These are phyloP conservation scores for Phytophthora idaei DNA, from an alignment of 352 stramenopile species.

Conservation along the genomic window DNA sequence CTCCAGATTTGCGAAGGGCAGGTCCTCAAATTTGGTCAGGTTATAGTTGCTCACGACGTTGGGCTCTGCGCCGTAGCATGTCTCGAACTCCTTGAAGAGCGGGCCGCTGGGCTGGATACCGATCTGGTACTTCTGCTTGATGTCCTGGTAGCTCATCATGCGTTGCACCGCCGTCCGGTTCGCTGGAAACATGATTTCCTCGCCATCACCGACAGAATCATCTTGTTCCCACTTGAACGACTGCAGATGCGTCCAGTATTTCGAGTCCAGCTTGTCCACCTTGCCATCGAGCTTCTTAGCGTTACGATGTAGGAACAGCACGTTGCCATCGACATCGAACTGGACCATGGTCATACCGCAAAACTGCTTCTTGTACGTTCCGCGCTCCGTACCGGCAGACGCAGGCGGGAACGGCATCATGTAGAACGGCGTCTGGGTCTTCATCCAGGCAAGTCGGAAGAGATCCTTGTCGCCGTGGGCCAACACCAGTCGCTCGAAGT, in stretches of 20 bases:
- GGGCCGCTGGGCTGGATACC: constrained; percentile 46
- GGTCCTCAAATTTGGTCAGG: constrained; percentile 43
- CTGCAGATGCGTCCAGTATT: constrained; percentile 54
- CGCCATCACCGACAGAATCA: constrained; percentile 1
- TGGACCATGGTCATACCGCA: constrained; percentile 84
- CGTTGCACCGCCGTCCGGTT: constrained; percentile 30
- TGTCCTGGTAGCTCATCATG: constrained; percentile 50
- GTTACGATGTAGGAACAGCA: constrained; percentile 80
- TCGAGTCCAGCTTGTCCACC: constrained; percentile 41
- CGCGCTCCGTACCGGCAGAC: constrained; percentile 41
- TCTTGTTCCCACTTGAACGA: constrained; percentile 45
- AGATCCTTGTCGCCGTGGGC: constrained; percentile 83
- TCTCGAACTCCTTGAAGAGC: constrained; percentile 58
- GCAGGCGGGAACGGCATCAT: constrained; percentile 66
- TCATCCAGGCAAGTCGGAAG: constrained; percentile 83
- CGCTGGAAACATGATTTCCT: constrained; percentile 15
- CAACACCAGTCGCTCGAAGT: constrained; percentile 66
- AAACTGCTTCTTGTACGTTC: constrained; percentile 48
- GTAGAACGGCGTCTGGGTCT: constrained; percentile 57
- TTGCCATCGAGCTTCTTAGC: constrained; percentile 70
- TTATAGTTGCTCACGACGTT: constrained; percentile 48
- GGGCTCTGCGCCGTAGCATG: constrained; percentile 54
- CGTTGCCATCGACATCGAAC: constrained; percentile 52
- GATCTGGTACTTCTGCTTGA: constrained; percentile 53
- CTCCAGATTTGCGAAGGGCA: constrained; percentile 56